Evolutionary conservation across 345 rosid genomes (phyloP).

Genomic region (Streptanthus diversifolius): DNA sequence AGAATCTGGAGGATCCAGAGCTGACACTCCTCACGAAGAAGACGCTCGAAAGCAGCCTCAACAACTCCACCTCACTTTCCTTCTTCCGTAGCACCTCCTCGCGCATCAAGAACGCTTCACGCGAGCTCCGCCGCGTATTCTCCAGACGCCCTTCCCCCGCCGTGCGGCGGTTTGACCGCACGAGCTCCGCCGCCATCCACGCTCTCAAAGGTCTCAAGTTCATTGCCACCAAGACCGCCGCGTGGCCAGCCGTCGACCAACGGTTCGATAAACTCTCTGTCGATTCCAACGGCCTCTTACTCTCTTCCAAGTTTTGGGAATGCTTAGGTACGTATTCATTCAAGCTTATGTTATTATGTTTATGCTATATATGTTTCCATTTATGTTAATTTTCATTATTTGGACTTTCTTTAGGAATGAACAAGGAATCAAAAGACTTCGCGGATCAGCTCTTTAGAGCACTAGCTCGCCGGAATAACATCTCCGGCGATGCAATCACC

Average conservation of each 20-base stretch:
- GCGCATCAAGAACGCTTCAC: constrained; percentile 64
- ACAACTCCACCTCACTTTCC: constrained; percentile 43
- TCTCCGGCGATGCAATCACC: constrained; percentile 59
- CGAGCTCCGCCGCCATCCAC: constrained; percentile 67
- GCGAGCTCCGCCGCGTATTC: constrained; percentile 67
- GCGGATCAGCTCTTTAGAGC: constrained; percentile 74
- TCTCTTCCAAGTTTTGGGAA: constrained; percentile 61
- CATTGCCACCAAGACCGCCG: constrained; percentile 58
- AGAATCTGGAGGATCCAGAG: constrained; percentile 56
- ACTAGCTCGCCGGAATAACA: constrained; percentile 59
- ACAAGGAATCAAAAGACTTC: constrained; percentile 79
- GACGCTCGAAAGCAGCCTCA: constrained; percentile 50
- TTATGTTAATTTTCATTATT: neutral
- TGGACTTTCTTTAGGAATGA: constrained; percentile 50
- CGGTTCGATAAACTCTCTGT: constrained; percentile 56
- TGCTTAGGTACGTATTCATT: constrained; percentile 55
- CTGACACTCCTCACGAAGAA: constrained; percentile 58
- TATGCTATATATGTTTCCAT: neutral
- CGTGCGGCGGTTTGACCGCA: constrained; percentile 49
- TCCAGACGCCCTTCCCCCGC: constrained; percentile 46
- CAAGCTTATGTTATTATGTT: neutral
- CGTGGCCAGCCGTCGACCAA: constrained; percentile 68
- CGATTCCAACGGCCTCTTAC: constrained; percentile 52
- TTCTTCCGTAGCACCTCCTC: constrained; percentile 66
- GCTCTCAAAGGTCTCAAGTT: constrained; percentile 90